Percentiles rank a stretch among this genome's conserved stretches.
phyloP scores from a whole-genome alignment of 2,329 filamentous ascomycete genomes.

The Aspergillus amoenus region DNA sequence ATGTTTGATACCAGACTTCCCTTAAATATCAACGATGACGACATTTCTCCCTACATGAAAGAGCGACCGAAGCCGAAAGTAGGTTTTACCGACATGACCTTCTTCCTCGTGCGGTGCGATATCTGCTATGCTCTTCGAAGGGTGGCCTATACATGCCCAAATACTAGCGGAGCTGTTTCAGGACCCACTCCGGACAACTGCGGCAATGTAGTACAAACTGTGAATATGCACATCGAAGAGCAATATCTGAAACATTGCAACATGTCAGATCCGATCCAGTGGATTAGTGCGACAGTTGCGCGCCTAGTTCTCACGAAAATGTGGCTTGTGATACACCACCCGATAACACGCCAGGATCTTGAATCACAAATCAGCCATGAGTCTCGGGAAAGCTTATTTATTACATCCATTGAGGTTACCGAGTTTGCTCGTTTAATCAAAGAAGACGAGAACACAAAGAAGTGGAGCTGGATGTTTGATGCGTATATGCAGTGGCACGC shows the following conservation, averaged over 20 bases:
- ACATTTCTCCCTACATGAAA: conserved; percentile 49
- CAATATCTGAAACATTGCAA: conserved; percentile 56
- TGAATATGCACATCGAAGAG: conserved; percentile 55
- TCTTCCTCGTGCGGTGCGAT: conserved; percentile 54
- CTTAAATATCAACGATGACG: conserved; percentile 54
- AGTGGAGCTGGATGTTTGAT: conserved; percentile 66
- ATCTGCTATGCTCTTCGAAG: conserved; percentile 46
- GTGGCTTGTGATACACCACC: conserved; percentile 75
- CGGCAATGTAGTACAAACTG: conserved; percentile 50
- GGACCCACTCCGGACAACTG: conserved; percentile 33
- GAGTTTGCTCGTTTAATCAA: conserved; percentile 69
- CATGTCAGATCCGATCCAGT: conserved; percentile 58
- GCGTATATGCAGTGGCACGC: conserved; percentile 66
- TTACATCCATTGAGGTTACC: conserved; percentile 71
- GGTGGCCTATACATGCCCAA: conserved; percentile 38
- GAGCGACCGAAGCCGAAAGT: conserved; percentile 50
- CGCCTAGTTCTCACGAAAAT: conserved; percentile 75
- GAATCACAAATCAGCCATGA: conserved; percentile 57
- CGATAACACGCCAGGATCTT: conserved; percentile 61
- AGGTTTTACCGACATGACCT: conserved; percentile 56
- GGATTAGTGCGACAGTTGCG: conserved; percentile 67
- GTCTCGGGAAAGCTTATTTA: conserved; percentile 67
- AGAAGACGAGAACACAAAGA: conserved; percentile 59
- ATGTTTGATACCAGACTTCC: conserved; percentile 51
- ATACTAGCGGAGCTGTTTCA: conserved; percentile 18